Base-by-base conservation (phyloP, 2,329 filamentous ascomycete species). In the Pestalotiopsis sp. region DNA sequence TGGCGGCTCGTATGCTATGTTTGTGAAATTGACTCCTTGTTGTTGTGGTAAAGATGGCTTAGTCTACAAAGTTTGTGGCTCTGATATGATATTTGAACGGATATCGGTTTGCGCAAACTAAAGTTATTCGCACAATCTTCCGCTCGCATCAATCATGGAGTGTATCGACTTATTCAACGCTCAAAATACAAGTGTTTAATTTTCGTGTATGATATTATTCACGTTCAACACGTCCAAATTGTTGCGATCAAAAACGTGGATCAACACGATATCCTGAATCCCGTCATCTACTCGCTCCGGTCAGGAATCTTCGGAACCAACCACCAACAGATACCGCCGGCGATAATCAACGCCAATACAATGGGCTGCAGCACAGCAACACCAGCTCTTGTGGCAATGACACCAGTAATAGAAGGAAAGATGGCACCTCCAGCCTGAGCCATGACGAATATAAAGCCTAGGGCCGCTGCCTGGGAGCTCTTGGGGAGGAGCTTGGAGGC, bases 361-460 rank as follows among this genome's bases (percentile, higher is more conserved):
- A 86, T 84, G 0, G 84, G 84, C 68, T 85, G 84, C 62, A 86
- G 69, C 0, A 85, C 82, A 38, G 80, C 78, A 3, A 86, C 83
- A 4, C 83, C 84, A 0, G 78, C 79, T n/a, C 73, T 71, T 0
- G 80, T 76, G 0, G 84, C 83, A 60, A 87, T 82, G 14, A 87
- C 69, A 2, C 85, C 85, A 0, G 85, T 87, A 3, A 87, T 70
- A 0, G 83, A 84, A 0, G 86, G 85, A 70, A 87, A 87, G 2
- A 87, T 75, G 0, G 85, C 80, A 3, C 83, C 85, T 2, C 85
- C 85, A 2, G 85, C 81, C 73, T 87, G 85, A 0, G 84, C 84
- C 2, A 87, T 73, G 0, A 87, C 83, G 68, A 87, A 87, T 6
- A 87, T 80, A 45, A 86, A 82, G 7, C 84, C 83, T 38, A 88